A percentile compares a stretch with the other conserved stretches of the same genome.
These are phyloP conservation scores for Aphanomyces invadans DNA, from an alignment of 352 stramenopile genomes.

Conservation along the genomic window DNA sequence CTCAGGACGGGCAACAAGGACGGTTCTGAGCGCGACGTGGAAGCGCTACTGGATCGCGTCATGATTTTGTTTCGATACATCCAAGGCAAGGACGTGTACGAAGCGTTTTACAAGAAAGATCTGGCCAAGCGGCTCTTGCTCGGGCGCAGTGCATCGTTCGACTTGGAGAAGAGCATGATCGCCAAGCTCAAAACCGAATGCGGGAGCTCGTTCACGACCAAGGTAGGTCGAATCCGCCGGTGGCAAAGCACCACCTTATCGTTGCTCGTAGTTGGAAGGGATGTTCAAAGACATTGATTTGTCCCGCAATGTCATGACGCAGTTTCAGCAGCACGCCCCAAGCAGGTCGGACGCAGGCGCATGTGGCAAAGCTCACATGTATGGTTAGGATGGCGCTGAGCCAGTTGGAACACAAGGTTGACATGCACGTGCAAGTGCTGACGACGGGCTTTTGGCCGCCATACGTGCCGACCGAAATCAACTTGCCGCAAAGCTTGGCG, in stretches of 20 bases:
- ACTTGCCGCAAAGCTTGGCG: conserved; percentile 50
- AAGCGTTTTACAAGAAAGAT: conserved; percentile 98
- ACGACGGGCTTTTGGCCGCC: conserved; percentile 97
- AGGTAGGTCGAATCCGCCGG: conserved; percentile 41
- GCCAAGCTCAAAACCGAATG: conserved; percentile 98
- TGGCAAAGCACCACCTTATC: neutral
- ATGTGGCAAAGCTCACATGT: no score
- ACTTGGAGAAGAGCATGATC: conserved; percentile 95
- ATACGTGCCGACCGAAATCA: conserved; percentile 84
- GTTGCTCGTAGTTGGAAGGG: conserved; percentile 86
- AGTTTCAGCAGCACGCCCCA: conserved; percentile 77
- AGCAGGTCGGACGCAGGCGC: no score
- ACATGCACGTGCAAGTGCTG: conserved; percentile 96
- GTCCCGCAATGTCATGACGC: conserved; percentile 90
- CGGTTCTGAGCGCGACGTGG: conserved; percentile 79
- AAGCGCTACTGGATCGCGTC: conserved; percentile 83
- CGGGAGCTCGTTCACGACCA: conserved; percentile 95
- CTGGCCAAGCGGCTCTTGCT: conserved; percentile 95
- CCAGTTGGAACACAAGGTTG: conserved; percentile 46
- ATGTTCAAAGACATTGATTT: conserved; percentile 99
- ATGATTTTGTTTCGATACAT: conserved; percentile 96
- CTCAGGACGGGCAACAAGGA: conserved; percentile 81
- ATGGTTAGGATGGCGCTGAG: conserved; percentile 49
- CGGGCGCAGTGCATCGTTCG: conserved; percentile 82
- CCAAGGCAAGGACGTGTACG: conserved; percentile 97